phyloP scores from a whole-genome alignment of 495 filamentous ascomycete species.

The Neurospora sp. region DNA sequence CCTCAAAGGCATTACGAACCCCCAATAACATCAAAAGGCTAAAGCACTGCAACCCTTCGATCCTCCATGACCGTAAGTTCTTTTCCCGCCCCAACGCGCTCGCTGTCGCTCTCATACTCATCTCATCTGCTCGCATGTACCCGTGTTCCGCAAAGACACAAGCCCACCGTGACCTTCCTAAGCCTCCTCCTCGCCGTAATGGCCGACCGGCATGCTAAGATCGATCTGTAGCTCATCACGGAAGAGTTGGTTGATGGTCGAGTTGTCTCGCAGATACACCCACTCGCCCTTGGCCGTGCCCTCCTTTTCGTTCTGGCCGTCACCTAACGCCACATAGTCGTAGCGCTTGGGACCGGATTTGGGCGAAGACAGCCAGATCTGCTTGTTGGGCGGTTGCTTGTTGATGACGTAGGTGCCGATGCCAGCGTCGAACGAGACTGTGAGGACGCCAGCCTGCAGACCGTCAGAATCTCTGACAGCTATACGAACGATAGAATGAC shows the following conservation, averaged over 20 bases:
- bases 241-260: conserved; percentile 60
- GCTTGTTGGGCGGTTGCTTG: conserved; percentile 95
- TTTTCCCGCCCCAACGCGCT: neutral
- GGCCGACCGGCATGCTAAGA: conserved; percentile 15
- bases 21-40: neutral
- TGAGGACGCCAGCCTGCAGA: conserved; percentile 71
- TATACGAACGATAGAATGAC: conserved; percentile 19
- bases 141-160: neutral
- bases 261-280: conserved; percentile 77
- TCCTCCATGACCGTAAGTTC: neutral
- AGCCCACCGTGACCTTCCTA: neutral
- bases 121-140: neutral
- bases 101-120: neutral
- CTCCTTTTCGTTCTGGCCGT: conserved; percentile 65
- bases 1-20: neutral
- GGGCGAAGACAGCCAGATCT: conserved; percentile 94
- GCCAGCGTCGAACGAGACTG: conserved; percentile 47
- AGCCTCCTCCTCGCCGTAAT: neutral
- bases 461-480: conserved; percentile 3
- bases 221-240: conserved; percentile 56
- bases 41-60: neutral
- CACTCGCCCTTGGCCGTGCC: conserved; percentile 60
- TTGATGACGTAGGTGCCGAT: conserved; percentile 83
- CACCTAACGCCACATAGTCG: conserved; percentile 67
- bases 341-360: conserved; percentile 86